These are phyloP conservation scores for Theobroma cacao DNA, from an alignment of 345 rosid species.

Conservation along the genomic window DNA sequence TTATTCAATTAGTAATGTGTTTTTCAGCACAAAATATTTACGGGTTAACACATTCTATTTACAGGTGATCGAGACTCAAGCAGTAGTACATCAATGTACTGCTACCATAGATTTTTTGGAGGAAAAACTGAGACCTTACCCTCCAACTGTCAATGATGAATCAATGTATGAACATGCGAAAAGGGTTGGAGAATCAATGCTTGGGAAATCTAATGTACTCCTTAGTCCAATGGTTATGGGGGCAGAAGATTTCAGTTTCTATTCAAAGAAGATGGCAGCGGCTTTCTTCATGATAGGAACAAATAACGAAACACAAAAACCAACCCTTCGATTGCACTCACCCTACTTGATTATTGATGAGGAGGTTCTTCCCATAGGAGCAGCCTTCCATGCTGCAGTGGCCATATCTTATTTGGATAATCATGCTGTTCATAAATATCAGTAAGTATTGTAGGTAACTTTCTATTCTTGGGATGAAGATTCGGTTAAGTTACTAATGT, in stretches of 20 bases:
- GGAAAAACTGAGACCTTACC: slow-evolving; percentile 39
- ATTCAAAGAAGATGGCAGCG: slow-evolving; percentile 40
- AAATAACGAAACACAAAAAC: slow-evolving; percentile 18
- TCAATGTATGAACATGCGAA: slow-evolving; percentile 42
- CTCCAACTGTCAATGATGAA: slow-evolving; percentile 45
- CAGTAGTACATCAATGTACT: slow-evolving; percentile 43
- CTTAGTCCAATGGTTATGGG: slow-evolving; percentile 35
- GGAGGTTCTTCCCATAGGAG: slow-evolving; percentile 52
- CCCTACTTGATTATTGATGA: slow-evolving; percentile 46
- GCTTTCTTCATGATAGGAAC: slow-evolving; percentile 41
- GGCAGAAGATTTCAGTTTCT: slow-evolving; percentile 70
- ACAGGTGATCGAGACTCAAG: slow-evolving; percentile 48
- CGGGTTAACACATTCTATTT: background rate
- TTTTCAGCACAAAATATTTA: no score
- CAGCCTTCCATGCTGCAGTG: slow-evolving; percentile 57
- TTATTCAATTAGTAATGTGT: background rate
- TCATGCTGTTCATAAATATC: background rate
- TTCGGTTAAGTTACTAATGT: no score
- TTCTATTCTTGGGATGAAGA: background rate
- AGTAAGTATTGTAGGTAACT: background rate
- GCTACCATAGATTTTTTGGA: slow-evolving; percentile 50
- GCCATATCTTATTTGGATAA: slow-evolving; percentile 46
- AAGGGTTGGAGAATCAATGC: slow-evolving; percentile 34
- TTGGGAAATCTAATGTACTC: slow-evolving; percentile 44
- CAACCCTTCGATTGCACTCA: slow-evolving; percentile 26